Evolutionary conservation across 768 basidiomycete species (phyloP), one percentile per base, ranked within the genome.

Genomic region (Leccinum arenicola): DNA sequence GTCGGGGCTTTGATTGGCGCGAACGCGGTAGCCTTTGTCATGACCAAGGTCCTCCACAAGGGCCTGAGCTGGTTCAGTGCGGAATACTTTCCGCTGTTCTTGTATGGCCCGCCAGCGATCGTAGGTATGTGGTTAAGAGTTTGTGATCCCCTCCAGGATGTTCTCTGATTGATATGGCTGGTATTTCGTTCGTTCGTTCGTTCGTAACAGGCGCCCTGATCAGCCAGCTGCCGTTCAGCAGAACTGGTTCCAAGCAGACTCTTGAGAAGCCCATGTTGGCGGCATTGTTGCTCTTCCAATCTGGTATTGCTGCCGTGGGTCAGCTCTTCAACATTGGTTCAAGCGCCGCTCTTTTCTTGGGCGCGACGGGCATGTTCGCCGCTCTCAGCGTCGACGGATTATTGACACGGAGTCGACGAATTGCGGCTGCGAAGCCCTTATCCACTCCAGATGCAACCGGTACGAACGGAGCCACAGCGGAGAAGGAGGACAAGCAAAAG

Each of bases 11-110:
- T 92, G 3, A 53, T 88, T 1, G 76, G 79, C 1, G 85, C 91
- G 1, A 95, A 96, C 63, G 59, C 80, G 1, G 80, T 91, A 1
- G 96, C 95, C 0, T 67, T 84, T 2, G 58, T 91, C 12, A 88
- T 96, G 85, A 71, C 74, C 27, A 68, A 70, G 5, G 81, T 84
- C 1, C 70, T 93, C 21, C 79, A 82, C 8, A 88, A 83, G 71
- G 80, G 84, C 0, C 83, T 96, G 83, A 90, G 89, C 66, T 98
- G 95, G 95, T 97, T 92, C 73, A 78, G 82, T 15, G 82, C 78
- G 45, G 91, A 91, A 61, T 80, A 86, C 64, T 79, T 80, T 10
- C 80, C 83, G 1, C 62, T 95, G 9, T 67, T 80, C 21, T 73
- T 97, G 21, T 98, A 92, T 68, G 89, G 81, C 3, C 90, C 92